Evolutionary conservation across 2,329 filamentous ascomycete species (phyloP).

Genomic region (Sporothrix inflata): DNA sequence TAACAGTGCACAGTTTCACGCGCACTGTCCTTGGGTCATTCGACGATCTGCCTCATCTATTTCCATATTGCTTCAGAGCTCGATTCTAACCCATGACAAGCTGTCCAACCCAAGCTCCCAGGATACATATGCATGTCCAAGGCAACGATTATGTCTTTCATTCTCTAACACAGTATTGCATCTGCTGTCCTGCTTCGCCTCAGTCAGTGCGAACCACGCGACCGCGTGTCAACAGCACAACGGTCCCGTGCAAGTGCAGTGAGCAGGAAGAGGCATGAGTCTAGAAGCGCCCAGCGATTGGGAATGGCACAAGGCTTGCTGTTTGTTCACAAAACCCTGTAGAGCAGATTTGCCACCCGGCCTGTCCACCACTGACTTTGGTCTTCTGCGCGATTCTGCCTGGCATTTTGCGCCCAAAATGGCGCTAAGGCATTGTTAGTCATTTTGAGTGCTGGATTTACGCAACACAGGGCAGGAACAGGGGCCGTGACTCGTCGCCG

Average conservation of each 20-base stretch:
- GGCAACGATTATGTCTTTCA: too few relatives aligned
- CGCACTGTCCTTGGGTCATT: constrained; percentile 3
- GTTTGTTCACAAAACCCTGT: background rate
- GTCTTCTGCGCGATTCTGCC: constrained; percentile 10
- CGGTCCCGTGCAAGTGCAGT: background rate
- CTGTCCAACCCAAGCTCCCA: too few relatives aligned
- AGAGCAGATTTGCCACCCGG: constrained; percentile 3
- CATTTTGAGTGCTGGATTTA: background rate
- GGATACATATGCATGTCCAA: too few relatives aligned
- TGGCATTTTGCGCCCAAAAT: background rate
- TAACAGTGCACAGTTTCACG: background rate
- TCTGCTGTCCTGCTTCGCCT: background rate
- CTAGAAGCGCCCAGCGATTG: background rate
- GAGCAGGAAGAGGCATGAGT: background rate
- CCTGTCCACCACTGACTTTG: constrained; percentile 1
- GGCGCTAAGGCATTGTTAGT: constrained; percentile 5
- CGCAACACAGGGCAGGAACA: background rate
- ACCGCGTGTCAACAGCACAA: background rate
- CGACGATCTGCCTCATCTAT: background rate
- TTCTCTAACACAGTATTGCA: too few relatives aligned
- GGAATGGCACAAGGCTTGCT: background rate
- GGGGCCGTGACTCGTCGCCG: constrained; percentile 18
- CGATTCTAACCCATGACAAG: background rate
- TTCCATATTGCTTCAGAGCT: background rate
- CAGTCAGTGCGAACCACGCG: background rate